phyloP scores from a whole-genome alignment of 2,329 filamentous ascomycete genomes.

The Botrytis byssoidea region DNA sequence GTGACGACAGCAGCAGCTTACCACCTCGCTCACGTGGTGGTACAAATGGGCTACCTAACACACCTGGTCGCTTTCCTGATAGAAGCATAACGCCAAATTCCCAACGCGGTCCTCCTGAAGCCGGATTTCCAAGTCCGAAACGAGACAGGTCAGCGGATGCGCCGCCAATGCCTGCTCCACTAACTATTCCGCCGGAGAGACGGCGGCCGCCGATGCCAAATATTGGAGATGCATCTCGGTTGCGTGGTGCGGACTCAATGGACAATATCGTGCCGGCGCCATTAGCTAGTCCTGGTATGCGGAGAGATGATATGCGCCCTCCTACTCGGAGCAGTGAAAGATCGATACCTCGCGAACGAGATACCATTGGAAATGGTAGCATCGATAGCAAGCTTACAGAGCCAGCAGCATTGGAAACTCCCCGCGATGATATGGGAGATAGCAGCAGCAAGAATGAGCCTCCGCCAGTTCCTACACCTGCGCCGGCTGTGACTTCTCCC shows the following conservation, averaged over 20 bases:
- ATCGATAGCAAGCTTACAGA: slow-evolving; percentile 8
- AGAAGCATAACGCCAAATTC: slow-evolving; percentile 35
- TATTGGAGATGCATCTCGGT: slow-evolving; percentile 34
- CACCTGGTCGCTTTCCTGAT: slow-evolving; percentile 37
- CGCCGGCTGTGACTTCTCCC: slow-evolving; percentile 13
- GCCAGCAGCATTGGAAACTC: slow-evolving; percentile 10
- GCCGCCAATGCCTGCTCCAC: slow-evolving; percentile 36
- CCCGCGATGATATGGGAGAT: neutral
- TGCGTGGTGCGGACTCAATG: slow-evolving; percentile 31
- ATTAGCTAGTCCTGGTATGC: slow-evolving; percentile 39
- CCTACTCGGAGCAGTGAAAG: slow-evolving; percentile 39
- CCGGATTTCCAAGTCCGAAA: slow-evolving; percentile 26
- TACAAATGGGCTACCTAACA: slow-evolving; percentile 33
- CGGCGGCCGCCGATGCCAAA: slow-evolving; percentile 39
- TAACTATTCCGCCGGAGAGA: slow-evolving; percentile 37
- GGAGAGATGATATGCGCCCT: slow-evolving; percentile 38
- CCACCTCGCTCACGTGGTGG: slow-evolving; percentile 38
- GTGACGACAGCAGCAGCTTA: slow-evolving; percentile 34
- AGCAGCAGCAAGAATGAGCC: slow-evolving; percentile 10
- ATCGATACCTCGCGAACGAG: slow-evolving; percentile 27
- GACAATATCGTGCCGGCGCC: slow-evolving; percentile 41
- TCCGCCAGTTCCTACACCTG: slow-evolving; percentile 6
- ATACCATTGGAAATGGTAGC: slow-evolving; percentile 20
- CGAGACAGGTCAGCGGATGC: slow-evolving; percentile 29
- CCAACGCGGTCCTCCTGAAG: slow-evolving; percentile 36